Conservation (phyloP, 495 filamentous ascomycete genomes). For the Xylaria longipes region DNA sequence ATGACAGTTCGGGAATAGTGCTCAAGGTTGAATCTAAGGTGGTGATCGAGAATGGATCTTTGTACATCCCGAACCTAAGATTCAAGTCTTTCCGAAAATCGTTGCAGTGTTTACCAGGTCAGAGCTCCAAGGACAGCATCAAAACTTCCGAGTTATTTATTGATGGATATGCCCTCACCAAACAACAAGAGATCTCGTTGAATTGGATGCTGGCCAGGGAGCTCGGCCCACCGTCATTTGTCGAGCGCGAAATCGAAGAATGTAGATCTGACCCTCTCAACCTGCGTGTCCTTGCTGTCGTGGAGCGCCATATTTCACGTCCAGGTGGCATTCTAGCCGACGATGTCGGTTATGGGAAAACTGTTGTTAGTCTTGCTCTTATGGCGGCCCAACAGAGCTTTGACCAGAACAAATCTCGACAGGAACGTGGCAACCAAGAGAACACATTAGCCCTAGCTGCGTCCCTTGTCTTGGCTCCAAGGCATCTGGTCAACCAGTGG, state of each 20-base stretch:
- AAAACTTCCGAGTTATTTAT: background rate
- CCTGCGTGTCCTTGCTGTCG: constrained; percentile 67
- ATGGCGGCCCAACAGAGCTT: constrained; percentile 56
- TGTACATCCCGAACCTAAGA: constrained; percentile 23
- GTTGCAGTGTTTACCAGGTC: constrained; percentile 6
- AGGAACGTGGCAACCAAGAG: constrained; percentile 31
- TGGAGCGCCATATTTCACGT: constrained; percentile 53
- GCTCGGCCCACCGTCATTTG: constrained; percentile 52
- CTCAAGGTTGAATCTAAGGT: background rate
- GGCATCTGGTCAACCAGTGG: constrained; percentile 73
- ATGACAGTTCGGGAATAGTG: background rate
- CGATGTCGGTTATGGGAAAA: constrained; percentile 84
- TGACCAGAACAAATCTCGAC: constrained; percentile 31
- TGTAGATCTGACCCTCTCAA: constrained; percentile 61
- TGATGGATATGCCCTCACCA: constrained; percentile 17
- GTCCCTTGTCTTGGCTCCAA: constrained; percentile 73
- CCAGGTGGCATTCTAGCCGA: constrained; percentile 78
- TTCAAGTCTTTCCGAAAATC: constrained; percentile 25
- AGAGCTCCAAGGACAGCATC: background rate
- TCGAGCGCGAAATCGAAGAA: constrained; percentile 74
- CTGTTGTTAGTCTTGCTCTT: constrained; percentile 71
- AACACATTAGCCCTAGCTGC: constrained; percentile 53
- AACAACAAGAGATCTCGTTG: constrained; percentile 40
- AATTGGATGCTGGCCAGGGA: constrained; percentile 74
- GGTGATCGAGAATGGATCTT: constrained; percentile 1